Evolutionary conservation across 345 rosid genomes (phyloP).

Genomic region (Eutrema yunnanense): DNA sequence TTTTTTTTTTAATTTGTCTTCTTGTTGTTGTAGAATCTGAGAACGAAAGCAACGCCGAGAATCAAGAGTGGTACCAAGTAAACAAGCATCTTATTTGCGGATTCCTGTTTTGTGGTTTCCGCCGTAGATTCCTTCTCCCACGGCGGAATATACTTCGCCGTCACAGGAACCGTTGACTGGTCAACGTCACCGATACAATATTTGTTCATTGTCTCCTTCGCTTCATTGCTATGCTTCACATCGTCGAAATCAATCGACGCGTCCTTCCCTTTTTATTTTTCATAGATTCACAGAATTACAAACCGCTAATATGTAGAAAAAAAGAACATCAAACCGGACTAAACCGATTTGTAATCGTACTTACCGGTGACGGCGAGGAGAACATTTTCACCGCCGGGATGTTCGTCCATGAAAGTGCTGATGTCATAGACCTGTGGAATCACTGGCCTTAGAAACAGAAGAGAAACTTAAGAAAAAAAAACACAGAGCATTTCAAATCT

Average conservation of each 20-base stretch:
- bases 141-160: constrained; percentile 32
- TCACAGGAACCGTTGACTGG: constrained; percentile 40
- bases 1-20: background rate
- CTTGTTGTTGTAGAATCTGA: constrained; percentile 36
- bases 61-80: constrained; percentile 58
- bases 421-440: constrained; percentile 68
- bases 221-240: constrained; percentile 65
- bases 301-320: background rate
- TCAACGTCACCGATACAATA: constrained; percentile 64
- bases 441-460: background rate
- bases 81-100: constrained; percentile 40
- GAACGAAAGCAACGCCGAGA: constrained; percentile 54
- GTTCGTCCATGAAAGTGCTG: constrained; percentile 74
- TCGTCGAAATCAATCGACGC: constrained; percentile 76
- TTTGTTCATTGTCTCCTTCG: constrained; percentile 54
- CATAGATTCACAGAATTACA: background rate
- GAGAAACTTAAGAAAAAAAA: background rate
- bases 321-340: background rate
- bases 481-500: background rate
- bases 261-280: constrained; percentile 48
- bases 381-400: constrained; percentile 85
- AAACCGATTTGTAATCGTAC: background rate
- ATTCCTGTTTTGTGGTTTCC: constrained; percentile 20
- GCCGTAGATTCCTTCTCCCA: constrained; percentile 22
- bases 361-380: constrained; percentile 68